Conservation (phyloP, 306 rosid species). For the Oxytropis ochrocephala region DNA sequence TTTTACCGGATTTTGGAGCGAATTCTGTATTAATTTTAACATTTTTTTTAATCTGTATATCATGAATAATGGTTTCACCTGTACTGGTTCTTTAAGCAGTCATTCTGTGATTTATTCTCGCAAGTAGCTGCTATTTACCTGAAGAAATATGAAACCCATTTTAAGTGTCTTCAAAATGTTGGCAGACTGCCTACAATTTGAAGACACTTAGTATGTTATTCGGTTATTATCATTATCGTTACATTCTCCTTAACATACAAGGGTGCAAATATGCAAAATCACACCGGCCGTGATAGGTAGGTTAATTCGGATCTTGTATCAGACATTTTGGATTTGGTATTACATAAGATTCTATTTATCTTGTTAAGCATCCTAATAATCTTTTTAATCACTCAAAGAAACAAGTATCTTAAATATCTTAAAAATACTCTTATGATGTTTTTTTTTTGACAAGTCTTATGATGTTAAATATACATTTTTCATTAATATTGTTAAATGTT, state of each 20-base stretch:
- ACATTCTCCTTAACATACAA: background rate
- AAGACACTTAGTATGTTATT: too few relatives aligned
- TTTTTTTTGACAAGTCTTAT: too few relatives aligned
- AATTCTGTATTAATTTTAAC: slow-evolving; percentile 9
- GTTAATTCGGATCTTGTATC: too few relatives aligned
- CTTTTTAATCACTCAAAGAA: background rate
- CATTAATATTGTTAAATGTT: too few relatives aligned
- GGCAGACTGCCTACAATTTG: background rate
- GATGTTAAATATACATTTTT: too few relatives aligned
- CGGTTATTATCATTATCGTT: background rate
- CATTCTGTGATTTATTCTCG: background rate
- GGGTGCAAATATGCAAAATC: too few relatives aligned
- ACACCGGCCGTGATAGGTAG: too few relatives aligned
- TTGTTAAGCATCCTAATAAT: background rate
- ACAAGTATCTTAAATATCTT: background rate
- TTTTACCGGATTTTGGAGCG: slow-evolving; percentile 18
- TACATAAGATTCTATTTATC: too few relatives aligned
- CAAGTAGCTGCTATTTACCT: background rate
- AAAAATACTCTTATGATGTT: too few relatives aligned
- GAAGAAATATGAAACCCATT: background rate
- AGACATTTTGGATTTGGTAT: too few relatives aligned
- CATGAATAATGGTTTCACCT: background rate
- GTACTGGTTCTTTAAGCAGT: background rate
- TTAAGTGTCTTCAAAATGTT: background rate
- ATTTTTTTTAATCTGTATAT: background rate